Conservation (phyloP, 1,139 yeast genomes). For the Saccharomycopsis crataegensis region DNA sequence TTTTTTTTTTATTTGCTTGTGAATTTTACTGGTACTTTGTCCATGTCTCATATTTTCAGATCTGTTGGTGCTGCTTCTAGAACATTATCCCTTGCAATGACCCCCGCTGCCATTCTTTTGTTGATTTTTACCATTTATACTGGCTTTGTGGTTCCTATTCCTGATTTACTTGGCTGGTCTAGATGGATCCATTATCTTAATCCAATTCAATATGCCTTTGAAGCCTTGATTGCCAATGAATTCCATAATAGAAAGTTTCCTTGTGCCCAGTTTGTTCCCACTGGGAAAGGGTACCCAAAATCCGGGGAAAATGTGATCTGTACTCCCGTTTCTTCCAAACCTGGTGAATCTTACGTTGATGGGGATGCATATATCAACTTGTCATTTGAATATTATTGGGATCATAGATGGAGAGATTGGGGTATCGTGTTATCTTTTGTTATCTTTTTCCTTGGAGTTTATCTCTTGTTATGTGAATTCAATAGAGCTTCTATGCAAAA, state of each 20-base stretch:
- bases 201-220: conserved; percentile 57
- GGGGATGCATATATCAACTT: conserved; percentile 51
- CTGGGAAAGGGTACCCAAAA: conserved; percentile 39
- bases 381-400: conserved; percentile 41
- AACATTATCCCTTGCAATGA: conserved; percentile 51
- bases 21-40: conserved; percentile 39
- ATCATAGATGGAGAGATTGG: conserved; percentile 77
- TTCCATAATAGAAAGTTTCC: conserved; percentile 36
- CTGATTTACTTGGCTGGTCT: conserved; percentile 58
- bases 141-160: conserved; percentile 59
- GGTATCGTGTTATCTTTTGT: conserved; percentile 56
- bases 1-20: conserved; percentile 52
- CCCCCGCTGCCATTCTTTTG: conserved; percentile 51
- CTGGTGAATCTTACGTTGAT: conserved; percentile 46
- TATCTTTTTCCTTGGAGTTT: conserved; percentile 47
- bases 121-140: conserved; percentile 49
- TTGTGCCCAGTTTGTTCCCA: conserved; percentile 46
- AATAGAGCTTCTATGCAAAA: conserved; percentile 62
- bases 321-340: conserved; percentile 50
- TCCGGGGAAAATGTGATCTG: conserved; percentile 46
- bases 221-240: conserved; percentile 54
- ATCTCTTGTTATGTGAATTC: conserved; percentile 46
- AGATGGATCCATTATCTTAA: conserved; percentile 60
- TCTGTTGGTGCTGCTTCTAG: conserved; percentile 50
- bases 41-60: conserved; percentile 57